Evolutionary conservation across 2,329 filamentous ascomycete genomes (phyloP), one percentile per base, ranked within the genome.

Genomic region (Aurifilum marmelostoma): DNA sequence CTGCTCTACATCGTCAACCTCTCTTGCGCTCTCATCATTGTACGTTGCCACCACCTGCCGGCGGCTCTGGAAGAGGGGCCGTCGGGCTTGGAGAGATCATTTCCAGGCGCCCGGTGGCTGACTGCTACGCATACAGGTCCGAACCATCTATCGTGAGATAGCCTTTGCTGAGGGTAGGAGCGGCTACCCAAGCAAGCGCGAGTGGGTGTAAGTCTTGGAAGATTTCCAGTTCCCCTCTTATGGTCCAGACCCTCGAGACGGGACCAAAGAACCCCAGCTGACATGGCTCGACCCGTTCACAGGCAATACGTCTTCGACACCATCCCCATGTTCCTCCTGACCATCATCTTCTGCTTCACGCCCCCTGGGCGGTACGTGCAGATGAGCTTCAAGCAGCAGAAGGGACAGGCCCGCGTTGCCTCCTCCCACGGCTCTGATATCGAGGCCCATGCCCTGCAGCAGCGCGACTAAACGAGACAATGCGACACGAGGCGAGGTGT

Each of bases 1-100:
- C 75, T 82, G 37, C 75, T 83, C 65, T 74, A 76, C 58, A 77
- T 75, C 32, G 67, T 79, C 62, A 77, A 78, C 67, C 67, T 73
- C 21, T 73, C 76, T 27, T 78, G 76, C 41, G 37, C 67, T 29
- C 68, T 79, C 68, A 77, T 79, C 59, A 63, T 79, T 58, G 76
- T 78, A 70, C 34, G 71, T 67, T n/a, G n/a, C 18, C 12, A 47
- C 21, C 43, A n/a, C 29, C 16, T n/a, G 9, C n/a, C 9, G 27
- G 21, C 29, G 27, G 24, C 27, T 9, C 12, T 7, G 21, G 3
- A 41, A 47, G 41, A 47, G 7, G 41, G 50, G 24, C 16, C 50
- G 24, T 27, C 50, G 50, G 18, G 24, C 12, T 18, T 4, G 11
- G 14, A 18, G 14, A 34, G 34, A 34, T 34, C 4, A 34, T 9